Evolutionary conservation across 2,329 filamentous ascomycete species (phyloP).

Genomic region (Coniella vitis): DNA sequence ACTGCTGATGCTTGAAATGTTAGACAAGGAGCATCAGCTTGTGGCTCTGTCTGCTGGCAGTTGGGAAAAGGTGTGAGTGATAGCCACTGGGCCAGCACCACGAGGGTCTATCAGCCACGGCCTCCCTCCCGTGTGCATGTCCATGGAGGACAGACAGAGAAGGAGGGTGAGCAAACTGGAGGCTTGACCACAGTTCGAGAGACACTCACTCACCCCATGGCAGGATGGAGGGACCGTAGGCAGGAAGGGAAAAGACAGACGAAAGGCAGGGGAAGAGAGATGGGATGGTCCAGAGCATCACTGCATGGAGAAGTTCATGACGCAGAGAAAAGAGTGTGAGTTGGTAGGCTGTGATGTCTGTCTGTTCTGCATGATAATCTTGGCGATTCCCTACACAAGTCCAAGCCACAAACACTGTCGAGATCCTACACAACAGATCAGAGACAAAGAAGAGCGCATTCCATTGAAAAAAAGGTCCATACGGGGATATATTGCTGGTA

Average conservation of each 20-base stretch:
- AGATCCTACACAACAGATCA: too few species aligned
- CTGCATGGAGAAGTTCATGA: too few species aligned
- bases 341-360: too few species aligned
- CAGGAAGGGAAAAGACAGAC: slow-evolving; percentile 7
- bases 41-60: slow-evolving; percentile 12
- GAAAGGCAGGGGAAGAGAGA: neutral
- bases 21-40: slow-evolving; percentile 6
- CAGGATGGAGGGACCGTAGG: neutral
- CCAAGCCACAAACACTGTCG: too few species aligned
- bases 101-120: slow-evolving; percentile 13
- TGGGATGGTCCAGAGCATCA: too few species aligned
- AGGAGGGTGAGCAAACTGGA: slow-evolving; percentile 7
- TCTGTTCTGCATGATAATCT: too few species aligned
- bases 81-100: slow-evolving; percentile 10
- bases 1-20: too few species aligned
- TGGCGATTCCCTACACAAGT: too few species aligned
- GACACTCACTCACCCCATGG: neutral
- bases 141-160: neutral
- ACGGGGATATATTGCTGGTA: too few species aligned
- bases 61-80: slow-evolving; percentile 1
- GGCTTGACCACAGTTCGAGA: neutral
- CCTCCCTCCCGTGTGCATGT: slow-evolving; percentile 9
- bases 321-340: too few species aligned
- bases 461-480: too few species aligned
- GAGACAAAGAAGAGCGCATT: too few species aligned